Base-by-base conservation (phyloP, 306 rosid species). In the Fagus sylvatica region DNA sequence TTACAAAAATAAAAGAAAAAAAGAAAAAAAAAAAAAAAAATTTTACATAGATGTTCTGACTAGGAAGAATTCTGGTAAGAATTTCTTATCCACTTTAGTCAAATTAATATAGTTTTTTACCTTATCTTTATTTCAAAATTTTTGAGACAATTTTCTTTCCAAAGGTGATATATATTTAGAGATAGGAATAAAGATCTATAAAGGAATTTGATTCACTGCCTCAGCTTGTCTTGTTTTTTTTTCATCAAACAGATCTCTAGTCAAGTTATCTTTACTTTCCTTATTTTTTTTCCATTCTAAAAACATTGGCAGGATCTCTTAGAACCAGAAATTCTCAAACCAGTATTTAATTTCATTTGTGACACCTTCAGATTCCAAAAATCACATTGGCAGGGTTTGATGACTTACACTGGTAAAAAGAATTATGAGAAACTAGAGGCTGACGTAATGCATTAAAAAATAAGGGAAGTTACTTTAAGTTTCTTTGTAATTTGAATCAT, bases 1-100 rank as follows among this genome's bases (percentile, higher is more conserved):
- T 72, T 80, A 59, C 49, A 68, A 64, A 57, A 71, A 76, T 32
- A 76, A 30, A 68, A 9, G 39, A 2, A 30, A 30, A 72, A 32
- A 12, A 33, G 4, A 51, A 4, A 6, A 6, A 40, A 32, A 15
- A 74, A 11, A 30, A 13, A 59, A 57, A 57, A 67, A 16, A 28
- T n/a, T 6, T 0, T 54, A 36, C 42, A 46, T n/a, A 69, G 28
- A 36, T 28, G 2, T 9, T 43, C 28, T 22, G 70, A 34, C 42
- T 65, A 36, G 48, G n/a, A 65, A 65, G 28, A 36, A 37, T 9
- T 56, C 15, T 5, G 7, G 33, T 28, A 69, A 79, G 72, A 59
- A 66, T 56, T 70, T 74, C 64, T 57, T 46, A 70, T 64, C 55
- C 56, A 40, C 56, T 42, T 65, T 7, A 39, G 40, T 56, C 37